Evolutionary conservation across 2,329 filamentous ascomycete genomes (phyloP).

Genomic region (Nothomitra cinnamomea): DNA sequence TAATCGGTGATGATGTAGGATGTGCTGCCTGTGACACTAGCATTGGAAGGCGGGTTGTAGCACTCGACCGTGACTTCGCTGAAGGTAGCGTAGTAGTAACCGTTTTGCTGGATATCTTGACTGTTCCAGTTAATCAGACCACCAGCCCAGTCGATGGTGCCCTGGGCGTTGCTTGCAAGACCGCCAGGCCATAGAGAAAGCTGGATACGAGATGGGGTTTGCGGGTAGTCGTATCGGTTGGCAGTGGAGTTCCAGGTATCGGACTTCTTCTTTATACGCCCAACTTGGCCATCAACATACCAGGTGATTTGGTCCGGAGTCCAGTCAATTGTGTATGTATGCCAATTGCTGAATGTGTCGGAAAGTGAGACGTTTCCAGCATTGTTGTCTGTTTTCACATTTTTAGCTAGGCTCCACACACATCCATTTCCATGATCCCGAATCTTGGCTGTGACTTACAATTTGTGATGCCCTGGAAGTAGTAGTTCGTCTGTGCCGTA

Average conservation of each 20-base stretch:
- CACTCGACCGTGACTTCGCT: conserved; percentile 67
- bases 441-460: conserved; percentile 41
- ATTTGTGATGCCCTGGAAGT: conserved; percentile 82
- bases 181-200: conserved; percentile 95
- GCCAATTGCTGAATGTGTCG: conserved; percentile 61
- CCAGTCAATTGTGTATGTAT: conserved; percentile 92
- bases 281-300: conserved; percentile 65
- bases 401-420: background rate
- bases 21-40: conserved; percentile 37
- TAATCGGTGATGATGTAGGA: conserved; percentile 60
- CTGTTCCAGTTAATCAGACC: conserved; percentile 77
- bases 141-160: conserved; percentile 84
- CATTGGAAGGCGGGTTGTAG: conserved; percentile 65
- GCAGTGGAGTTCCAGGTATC: conserved; percentile 76
- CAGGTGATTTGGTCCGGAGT: conserved; percentile 72
- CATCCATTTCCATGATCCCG: background rate
- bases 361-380: conserved; percentile 49
- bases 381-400: conserved; percentile 46
- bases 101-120: conserved; percentile 60
- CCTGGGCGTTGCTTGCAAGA: conserved; percentile 56
- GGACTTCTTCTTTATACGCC: conserved; percentile 55
- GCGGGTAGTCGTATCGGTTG: conserved; percentile 73
- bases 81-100: conserved; percentile 79
- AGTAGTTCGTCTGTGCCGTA: conserved; percentile 84
- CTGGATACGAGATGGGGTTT: conserved; percentile 80